Base-by-base conservation (phyloP, 2,329 filamentous ascomycete genomes). In the Akanthomyces lecanii region DNA sequence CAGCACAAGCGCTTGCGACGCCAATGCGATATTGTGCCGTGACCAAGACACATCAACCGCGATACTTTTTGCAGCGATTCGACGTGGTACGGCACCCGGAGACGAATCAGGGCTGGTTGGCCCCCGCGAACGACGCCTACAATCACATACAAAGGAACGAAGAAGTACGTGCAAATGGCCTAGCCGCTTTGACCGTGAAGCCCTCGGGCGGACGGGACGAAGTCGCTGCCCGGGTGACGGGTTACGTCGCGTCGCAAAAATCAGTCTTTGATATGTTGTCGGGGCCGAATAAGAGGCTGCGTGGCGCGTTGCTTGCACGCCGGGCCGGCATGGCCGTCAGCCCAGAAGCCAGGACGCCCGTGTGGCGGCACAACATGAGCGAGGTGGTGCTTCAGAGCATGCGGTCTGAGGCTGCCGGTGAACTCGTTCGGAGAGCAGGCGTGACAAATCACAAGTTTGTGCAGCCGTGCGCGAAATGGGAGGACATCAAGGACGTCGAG, bases 61-160 rank as follows among this genome's bases (percentile, higher is more conserved):
- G 72, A 16, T 85, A 82, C 68, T 89, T 91, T 70, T 75, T 91
- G 5, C 83, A 89, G 61, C 78, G 83, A 38, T 86, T 91, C 64
- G 79, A 81, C 33, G 69, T 86, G 2, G 75, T 86, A 14, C 70
- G 75, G 1, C 81, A 89, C 62, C 86, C 87, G 0, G 74, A 79
- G 11, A 84, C 82, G 0, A 70, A 73, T 0, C 68, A 75, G 2
- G 76, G 81, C 0, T 90, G 85, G 84, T 84, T 81, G 71, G 76
- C 86, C 18, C 87, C 87, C 0, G 76, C 74, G 10, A 76, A 75
- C 45, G 66, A 79, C 16, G 66, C 73, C 2, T 72, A 75, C 50
- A 65, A 70, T n/a, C 62, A 69, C 54, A 65, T 73, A 56, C 61
- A 69, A 40, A 25, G 18, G 23, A 54, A 53, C 10, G 14, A 62